These are phyloP conservation scores for Ganoderma leucocontextum DNA, from an alignment of 1,284 basidiomycete genomes.

Conservation along the genomic window DNA sequence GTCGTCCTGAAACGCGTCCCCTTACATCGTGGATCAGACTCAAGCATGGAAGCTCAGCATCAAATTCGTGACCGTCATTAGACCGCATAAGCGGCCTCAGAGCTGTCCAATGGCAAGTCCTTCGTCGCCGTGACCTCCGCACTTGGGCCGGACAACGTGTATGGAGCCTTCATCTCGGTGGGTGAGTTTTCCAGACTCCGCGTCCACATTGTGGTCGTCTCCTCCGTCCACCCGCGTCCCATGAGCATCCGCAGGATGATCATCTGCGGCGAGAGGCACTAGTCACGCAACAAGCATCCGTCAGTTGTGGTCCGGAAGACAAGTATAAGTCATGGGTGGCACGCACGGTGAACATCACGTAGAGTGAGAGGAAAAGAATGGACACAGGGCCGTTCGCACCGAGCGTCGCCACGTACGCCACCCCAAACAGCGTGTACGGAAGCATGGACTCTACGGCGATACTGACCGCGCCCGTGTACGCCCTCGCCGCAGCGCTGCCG, in stretches of 20 bases:
- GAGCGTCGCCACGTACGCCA: conserved; percentile 26
- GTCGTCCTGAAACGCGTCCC: neutral
- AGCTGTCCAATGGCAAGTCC: neutral
- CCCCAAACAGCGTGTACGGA: conserved; percentile 24
- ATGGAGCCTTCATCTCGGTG: neutral
- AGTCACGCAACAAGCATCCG: neutral
- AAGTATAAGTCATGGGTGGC: neutral
- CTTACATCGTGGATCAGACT: neutral
- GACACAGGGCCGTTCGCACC: conserved; percentile 23
- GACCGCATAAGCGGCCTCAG: neutral
- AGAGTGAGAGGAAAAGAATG: conserved; percentile 25
- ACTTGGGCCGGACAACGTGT: neutral
- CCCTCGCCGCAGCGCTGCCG: conserved; percentile 12
- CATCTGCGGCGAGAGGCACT: conserved; percentile 27
- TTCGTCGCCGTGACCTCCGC: neutral
- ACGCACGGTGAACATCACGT: conserved; percentile 33
- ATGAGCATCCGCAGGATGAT: conserved; percentile 22
- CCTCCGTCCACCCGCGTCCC: conserved; percentile 6
- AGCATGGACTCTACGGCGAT: conserved; percentile 24
- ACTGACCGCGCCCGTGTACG: conserved; percentile 22
- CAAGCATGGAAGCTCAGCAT: neutral
- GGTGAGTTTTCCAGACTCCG: neutral
- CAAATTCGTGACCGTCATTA: neutral
- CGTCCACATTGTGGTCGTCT: neutral
- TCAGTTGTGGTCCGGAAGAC: neutral